Evolutionary conservation across 176 grass and related monocot species (phyloP).

Genomic region (Aechmea fasciata): DNA sequence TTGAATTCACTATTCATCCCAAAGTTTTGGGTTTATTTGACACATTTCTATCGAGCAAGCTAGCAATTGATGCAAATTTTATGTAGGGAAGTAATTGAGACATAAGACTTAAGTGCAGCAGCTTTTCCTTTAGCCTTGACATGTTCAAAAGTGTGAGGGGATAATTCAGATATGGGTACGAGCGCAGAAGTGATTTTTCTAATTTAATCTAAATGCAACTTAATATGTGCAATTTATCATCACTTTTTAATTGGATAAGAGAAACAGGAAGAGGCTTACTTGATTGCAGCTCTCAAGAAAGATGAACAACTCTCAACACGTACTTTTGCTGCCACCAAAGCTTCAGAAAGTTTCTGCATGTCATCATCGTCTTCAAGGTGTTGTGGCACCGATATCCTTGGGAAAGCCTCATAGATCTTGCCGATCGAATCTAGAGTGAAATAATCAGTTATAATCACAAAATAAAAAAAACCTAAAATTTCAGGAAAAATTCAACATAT

Average conservation of each 20-base stretch:
- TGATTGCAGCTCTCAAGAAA: conserved; percentile 82
- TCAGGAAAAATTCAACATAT: conserved; percentile 7
- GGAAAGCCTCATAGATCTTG: conserved; percentile 81
- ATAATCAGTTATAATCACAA: conserved; percentile 39
- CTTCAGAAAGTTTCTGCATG: conserved; percentile 76
- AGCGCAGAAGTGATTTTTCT: too few species aligned
- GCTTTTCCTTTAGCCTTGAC: too few species aligned
- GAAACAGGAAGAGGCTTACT: conserved; percentile 31
- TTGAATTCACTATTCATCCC: too few species aligned
- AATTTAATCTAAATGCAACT: too few species aligned
- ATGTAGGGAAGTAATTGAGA: too few species aligned
- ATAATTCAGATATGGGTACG: too few species aligned
- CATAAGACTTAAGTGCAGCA: too few species aligned
- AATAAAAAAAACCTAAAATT: conserved; percentile 7
- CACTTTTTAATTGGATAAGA: neutral
- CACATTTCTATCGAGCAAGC: too few species aligned
- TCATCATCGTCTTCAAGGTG: conserved; percentile 66
- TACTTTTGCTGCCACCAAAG: conserved; percentile 75
- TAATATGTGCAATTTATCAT: conserved; percentile 4
- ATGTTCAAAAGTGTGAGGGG: too few species aligned
- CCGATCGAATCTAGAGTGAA: conserved; percentile 59
- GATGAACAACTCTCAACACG: conserved; percentile 82
- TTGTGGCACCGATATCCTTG: conserved; percentile 68
- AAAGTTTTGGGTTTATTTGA: too few species aligned
- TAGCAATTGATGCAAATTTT: too few species aligned